Evolutionary conservation across 139 green algal species (phyloP), one percentile per base, ranked within the genome.

Genomic region (Auxenochlorella pyrenoidosa): DNA sequence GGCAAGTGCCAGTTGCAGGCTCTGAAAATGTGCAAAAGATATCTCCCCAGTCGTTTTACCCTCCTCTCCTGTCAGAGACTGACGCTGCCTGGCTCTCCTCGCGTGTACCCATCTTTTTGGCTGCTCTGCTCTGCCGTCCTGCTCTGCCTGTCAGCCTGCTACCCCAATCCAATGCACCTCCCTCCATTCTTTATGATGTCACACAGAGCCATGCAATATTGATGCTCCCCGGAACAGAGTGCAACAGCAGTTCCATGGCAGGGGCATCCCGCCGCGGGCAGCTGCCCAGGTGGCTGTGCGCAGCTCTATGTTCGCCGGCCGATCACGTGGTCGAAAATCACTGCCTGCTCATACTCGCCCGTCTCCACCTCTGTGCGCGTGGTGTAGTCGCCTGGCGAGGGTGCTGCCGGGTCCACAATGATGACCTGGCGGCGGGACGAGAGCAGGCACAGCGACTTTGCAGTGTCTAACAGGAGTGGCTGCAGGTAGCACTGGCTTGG

Each of bases 281-380:
- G 47, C 47, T n/a, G 10, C 47, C 6, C 47, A 54, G 47, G 47
- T 10, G 47, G 10, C 47, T 54, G 47, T 10, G 6, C 47, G 47
- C n/a, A 54, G 47, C 47, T 54, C 16, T 34, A 87, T 30, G 70
- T 73, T 3, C 71, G 70, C 84, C 75, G 73, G 21, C 84, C 84
- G 24, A 88, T 96, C 26, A 98, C 93, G 83, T 98, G 96, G 83
- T 98, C 96, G 81, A 95, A 98, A 28, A 98, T 90, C 41, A 97
- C 94, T 26, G 96, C 94, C 73, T 98, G 95, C 78, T 95, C 83
- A 90, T 97, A 97, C 87, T 97, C 95, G 0, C 88, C 41, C 16
- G 94, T 96, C 1, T 89, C 80, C 75, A 98, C 83, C 77, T 97
- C 94, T 1, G 88, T 97, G 73, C 96, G 93, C 0, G 93, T 97